Evolutionary conservation across 495 filamentous ascomycete genomes (phyloP).

Genomic region (Neurospora terricola): DNA sequence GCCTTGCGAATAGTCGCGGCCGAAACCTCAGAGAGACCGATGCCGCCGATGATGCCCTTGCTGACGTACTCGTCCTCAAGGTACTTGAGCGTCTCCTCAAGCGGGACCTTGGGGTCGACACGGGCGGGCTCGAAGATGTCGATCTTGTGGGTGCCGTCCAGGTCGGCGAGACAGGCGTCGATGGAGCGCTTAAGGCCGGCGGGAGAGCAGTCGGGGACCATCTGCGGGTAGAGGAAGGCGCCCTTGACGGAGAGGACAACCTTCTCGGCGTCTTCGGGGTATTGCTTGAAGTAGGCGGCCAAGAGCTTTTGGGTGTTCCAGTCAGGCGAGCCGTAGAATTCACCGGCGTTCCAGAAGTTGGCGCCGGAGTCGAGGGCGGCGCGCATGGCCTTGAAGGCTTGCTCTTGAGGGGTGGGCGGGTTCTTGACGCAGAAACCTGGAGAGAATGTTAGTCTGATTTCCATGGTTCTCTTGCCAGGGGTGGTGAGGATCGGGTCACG

Average conservation of each 20-base stretch:
- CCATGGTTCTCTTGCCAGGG: not conserved
- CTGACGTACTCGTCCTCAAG: conserved; percentile 52
- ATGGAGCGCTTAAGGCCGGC: conserved; percentile 54
- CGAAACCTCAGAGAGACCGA: conserved; percentile 63
- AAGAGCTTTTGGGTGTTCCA: conserved; percentile 55
- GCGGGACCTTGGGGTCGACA: conserved; percentile 42
- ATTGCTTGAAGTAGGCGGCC: conserved; percentile 52
- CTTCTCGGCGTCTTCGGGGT: conserved; percentile 59
- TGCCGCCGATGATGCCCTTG: conserved; percentile 65
- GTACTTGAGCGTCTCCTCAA: conserved; percentile 36
- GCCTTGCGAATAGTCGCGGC: conserved; percentile 67
- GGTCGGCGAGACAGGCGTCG: conserved; percentile 49
- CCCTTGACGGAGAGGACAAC: conserved; percentile 60
- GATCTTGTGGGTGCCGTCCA: conserved; percentile 63
- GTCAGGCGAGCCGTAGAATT: conserved; percentile 63
- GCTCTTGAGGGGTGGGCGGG: not conserved
- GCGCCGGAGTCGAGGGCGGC: conserved; percentile 50
- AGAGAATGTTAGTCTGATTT: not conserved
- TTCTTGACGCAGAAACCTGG: not conserved
- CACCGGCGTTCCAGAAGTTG: conserved; percentile 71
- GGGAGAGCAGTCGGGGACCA: conserved; percentile 43
- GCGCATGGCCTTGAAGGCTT: conserved; percentile 54
- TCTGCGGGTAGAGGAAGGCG: conserved; percentile 23
- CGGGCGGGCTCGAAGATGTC: conserved; percentile 75
- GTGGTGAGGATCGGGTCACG: not conserved